Conservation (phyloP, 176 grass and related monocot genomes). For the Eragrostis curvula region DNA sequence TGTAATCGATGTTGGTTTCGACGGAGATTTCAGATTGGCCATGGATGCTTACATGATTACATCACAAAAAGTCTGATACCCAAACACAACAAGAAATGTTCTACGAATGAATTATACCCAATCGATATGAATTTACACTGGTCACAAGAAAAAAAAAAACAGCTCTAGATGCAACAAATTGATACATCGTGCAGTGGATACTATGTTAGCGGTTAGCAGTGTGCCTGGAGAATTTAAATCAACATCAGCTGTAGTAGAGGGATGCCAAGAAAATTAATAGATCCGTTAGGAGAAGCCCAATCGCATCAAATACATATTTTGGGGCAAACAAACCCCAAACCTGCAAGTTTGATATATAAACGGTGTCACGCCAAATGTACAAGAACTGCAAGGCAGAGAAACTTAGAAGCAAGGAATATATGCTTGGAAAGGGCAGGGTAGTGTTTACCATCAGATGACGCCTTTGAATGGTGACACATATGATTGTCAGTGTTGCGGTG, state of each 20-base stretch:
- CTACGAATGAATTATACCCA: not conserved
- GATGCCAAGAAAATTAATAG: constrained; percentile 64
- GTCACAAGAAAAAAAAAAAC: not conserved
- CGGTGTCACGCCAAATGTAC: not conserved
- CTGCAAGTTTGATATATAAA: constrained; percentile 53
- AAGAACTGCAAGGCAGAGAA: not conserved
- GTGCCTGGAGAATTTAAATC: not conserved
- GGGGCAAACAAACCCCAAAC: constrained; percentile 99
- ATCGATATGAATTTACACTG: not conserved
- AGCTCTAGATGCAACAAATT: not conserved
- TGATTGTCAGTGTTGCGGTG: constrained; percentile 64
- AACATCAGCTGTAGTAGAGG: constrained; percentile 60
- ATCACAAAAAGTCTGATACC: not conserved
- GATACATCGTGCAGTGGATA: not conserved
- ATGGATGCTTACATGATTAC: not conserved
- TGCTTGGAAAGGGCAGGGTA: not conserved
- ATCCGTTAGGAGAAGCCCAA: constrained; percentile 86
- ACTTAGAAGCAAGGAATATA: not conserved
- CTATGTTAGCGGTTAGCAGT: constrained; percentile 3
- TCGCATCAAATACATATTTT: constrained; percentile 90
- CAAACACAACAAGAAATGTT: not conserved
- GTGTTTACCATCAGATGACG: constrained; percentile 88
- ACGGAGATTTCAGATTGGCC: not conserved
- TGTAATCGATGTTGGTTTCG: not conserved
- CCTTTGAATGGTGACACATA: constrained; percentile 93